phyloP scores from a whole-genome alignment of 495 filamentous ascomycete species.

The Pseudoneurospora amorphoporcata region DNA sequence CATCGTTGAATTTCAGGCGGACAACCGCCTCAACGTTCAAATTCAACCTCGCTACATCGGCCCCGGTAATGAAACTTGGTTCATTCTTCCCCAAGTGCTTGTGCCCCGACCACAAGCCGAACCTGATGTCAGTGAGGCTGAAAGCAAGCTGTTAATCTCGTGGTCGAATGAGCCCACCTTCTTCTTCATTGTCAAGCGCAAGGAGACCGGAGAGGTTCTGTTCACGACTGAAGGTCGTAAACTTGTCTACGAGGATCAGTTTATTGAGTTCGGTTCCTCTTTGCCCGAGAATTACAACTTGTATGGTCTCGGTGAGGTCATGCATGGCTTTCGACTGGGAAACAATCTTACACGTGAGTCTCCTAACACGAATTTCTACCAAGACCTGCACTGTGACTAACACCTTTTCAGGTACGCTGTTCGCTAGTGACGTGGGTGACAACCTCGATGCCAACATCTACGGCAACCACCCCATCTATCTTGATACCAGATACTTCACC shows the following conservation, averaged over 20 bases:
- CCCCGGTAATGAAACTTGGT: slow-evolving; percentile 56
- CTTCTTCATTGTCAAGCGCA: slow-evolving; percentile 58
- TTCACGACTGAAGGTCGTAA: slow-evolving; percentile 61
- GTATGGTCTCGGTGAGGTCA: slow-evolving; percentile 78
- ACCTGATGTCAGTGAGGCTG: slow-evolving; percentile 17
- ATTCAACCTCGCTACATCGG: slow-evolving; percentile 61
- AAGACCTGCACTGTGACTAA: neutral
- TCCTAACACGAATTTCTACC: neutral
- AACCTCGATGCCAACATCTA: slow-evolving; percentile 66
- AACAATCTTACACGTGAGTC: slow-evolving; percentile 60
- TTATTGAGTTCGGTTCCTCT: slow-evolving; percentile 61
- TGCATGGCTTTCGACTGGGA: slow-evolving; percentile 60
- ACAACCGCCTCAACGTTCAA: slow-evolving; percentile 63
- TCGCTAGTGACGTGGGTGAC: slow-evolving; percentile 56
- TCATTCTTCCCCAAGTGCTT: slow-evolving; percentile 51
- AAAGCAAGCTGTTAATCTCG: slow-evolving; percentile 46
- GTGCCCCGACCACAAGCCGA: slow-evolving; percentile 49
- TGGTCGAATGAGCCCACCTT: slow-evolving; percentile 60
- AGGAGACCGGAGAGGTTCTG: slow-evolving; percentile 52
- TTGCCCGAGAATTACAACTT: slow-evolving; percentile 65
- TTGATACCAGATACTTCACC: slow-evolving; percentile 64
- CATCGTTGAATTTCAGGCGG: slow-evolving; percentile 60
- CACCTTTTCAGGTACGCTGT: slow-evolving; percentile 45
- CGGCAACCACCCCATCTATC: slow-evolving; percentile 72
- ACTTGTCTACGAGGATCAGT: slow-evolving; percentile 75